These are phyloP conservation scores for Neodidymelliopsis sp. DNA, from an alignment of 2,329 filamentous ascomycete species.

Conservation along the genomic window DNA sequence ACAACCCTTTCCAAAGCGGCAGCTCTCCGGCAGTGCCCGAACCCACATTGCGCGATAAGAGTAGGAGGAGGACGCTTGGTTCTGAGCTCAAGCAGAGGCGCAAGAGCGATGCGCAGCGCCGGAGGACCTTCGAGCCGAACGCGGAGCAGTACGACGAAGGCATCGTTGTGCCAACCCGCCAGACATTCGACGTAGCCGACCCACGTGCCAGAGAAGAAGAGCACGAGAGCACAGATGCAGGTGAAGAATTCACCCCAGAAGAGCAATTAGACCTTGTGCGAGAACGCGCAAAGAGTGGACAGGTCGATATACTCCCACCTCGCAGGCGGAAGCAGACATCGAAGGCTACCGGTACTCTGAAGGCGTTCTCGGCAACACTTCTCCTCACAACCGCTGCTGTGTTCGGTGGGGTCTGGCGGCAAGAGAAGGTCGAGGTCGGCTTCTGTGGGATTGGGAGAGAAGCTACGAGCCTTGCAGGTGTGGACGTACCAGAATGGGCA, in stretches of 20 bases:
- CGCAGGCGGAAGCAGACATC: conserved; percentile 38
- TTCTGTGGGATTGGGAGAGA: conserved; percentile 84
- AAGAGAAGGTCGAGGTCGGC: conserved; percentile 95
- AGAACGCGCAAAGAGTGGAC: conserved; percentile 67
- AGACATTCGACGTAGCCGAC: conserved; percentile 66
- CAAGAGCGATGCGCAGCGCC: conserved; percentile 52
- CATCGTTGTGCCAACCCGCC: conserved; percentile 62
- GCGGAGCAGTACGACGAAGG: conserved; percentile 60
- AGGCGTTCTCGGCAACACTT: conserved; percentile 74
- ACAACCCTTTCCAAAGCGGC: conserved; percentile 93
- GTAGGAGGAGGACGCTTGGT: conserved; percentile 60
- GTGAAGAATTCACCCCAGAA: conserved; percentile 94
- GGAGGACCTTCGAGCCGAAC: conserved; percentile 53
- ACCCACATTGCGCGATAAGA: conserved; percentile 51
- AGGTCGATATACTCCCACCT: conserved; percentile 58
- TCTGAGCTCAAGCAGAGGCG: conserved; percentile 51
- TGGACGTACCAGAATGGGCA: conserved; percentile 76
- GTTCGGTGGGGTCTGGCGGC: conserved; percentile 84
- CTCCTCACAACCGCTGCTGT: conserved; percentile 73
- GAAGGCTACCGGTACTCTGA: conserved; percentile 59
- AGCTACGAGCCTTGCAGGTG: conserved; percentile 64
- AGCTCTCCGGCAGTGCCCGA: conserved; percentile 66
- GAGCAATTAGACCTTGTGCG: conserved; percentile 79
- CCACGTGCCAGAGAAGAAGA: conserved; percentile 51
- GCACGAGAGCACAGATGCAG: conserved; percentile 65